These are phyloP conservation scores for Nemania diffusa DNA, from an alignment of 2,329 filamentous ascomycete species.

Conservation along the genomic window DNA sequence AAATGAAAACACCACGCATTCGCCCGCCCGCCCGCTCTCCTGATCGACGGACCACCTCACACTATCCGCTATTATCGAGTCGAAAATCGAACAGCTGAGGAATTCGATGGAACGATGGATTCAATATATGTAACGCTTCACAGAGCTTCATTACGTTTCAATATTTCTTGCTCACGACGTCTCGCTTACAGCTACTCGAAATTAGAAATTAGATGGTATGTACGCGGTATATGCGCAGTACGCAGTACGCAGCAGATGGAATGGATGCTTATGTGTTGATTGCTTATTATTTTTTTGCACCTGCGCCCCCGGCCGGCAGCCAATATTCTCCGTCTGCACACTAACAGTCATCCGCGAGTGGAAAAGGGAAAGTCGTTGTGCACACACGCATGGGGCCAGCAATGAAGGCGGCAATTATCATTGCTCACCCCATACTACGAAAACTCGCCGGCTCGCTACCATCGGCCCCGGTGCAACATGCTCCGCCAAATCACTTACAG, in stretches of 20 bases:
- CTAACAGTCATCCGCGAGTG: conserved; percentile 16
- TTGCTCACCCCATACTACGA: conserved; percentile 32
- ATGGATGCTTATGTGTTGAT: conserved; percentile 4
- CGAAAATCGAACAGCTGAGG: conserved; percentile 22
- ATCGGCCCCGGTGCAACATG: conserved; percentile 31
- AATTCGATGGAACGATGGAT: conserved; percentile 23
- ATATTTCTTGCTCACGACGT: conserved; percentile 23
- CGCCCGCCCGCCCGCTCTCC: conserved; percentile 16
- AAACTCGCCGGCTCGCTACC: conserved; percentile 35
- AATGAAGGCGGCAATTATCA: conserved; percentile 21
- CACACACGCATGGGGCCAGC: conserved; percentile 21
- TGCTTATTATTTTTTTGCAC: conserved; percentile 9
- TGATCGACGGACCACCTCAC: conserved; percentile 30
- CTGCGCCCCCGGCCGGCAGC: conserved; percentile 27
- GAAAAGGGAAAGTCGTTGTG: conserved; percentile 26
- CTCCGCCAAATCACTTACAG: conserved; percentile 24
- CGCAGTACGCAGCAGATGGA: conserved; percentile 12
- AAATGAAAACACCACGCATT: background rate
- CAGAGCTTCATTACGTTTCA: conserved; percentile 17
- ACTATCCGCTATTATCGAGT: conserved; percentile 10
- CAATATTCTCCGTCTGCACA: conserved; percentile 34
- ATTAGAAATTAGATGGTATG: conserved; percentile 32
- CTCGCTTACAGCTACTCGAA: conserved; percentile 32
- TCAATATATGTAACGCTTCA: conserved; percentile 32
- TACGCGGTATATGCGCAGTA: too few species aligned